These are phyloP conservation scores for Candida ponderosae DNA, from an alignment of 805 yeast species.

Conservation along the genomic window DNA sequence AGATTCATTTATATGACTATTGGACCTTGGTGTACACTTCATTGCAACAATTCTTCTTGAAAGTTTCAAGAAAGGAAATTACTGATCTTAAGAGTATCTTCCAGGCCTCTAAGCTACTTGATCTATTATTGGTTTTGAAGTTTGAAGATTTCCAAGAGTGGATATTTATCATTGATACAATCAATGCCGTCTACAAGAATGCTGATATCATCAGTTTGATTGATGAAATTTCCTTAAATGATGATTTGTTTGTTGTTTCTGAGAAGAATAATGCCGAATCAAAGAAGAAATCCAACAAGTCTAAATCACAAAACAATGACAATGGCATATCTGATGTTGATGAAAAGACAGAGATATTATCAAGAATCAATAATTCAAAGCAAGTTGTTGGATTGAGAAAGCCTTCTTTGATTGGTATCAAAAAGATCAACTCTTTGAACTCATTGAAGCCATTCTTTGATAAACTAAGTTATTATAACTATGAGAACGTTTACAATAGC, in stretches of 20 bases:
- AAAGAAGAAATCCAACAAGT: background rate
- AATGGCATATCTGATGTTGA: conserved; percentile 14
- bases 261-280: background rate
- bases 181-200: conserved; percentile 45
- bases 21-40: conserved; percentile 67
- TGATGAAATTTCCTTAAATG: conserved; percentile 14
- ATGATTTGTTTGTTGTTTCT: conserved; percentile 4
- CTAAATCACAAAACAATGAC: conserved; percentile 10
- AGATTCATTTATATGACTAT: conserved; percentile 53
- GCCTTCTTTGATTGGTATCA: conserved; percentile 31
- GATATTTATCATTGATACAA: conserved; percentile 71
- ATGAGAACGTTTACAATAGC: conserved; percentile 58
- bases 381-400: conserved; percentile 19
- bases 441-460: conserved; percentile 60
- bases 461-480: conserved; percentile 53
- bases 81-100: conserved; percentile 31
- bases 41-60: conserved; percentile 43
- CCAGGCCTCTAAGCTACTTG: conserved; percentile 71
- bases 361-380: conserved; percentile 11
- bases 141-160: conserved; percentile 84
- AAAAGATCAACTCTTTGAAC: conserved; percentile 29
- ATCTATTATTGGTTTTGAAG: conserved; percentile 57
- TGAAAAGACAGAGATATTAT: conserved; percentile 7
- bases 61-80: conserved; percentile 19
- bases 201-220: conserved; percentile 18